These are phyloP conservation scores for Russula lepida DNA, from an alignment of 768 basidiomycete species.

Conservation along the genomic window DNA sequence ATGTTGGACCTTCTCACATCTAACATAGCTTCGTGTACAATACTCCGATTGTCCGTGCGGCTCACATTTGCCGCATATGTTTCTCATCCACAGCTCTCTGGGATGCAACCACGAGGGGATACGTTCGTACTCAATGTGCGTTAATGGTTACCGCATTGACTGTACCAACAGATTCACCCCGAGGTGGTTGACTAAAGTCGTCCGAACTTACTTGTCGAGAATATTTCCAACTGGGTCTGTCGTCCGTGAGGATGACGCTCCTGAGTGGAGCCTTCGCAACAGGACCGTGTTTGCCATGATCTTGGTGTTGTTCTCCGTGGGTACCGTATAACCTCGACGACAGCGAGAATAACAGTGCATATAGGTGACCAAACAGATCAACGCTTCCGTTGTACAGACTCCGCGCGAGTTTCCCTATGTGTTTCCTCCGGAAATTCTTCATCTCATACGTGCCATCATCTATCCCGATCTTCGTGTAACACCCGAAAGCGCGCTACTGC, in stretches of 20 bases:
- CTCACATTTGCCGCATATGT: slow-evolving; percentile 50
- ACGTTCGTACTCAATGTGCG: background rate
- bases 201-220: slow-evolving; percentile 8
- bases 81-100: slow-evolving; percentile 36
- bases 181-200: background rate
- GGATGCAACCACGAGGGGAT: slow-evolving; percentile 20
- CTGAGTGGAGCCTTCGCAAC: slow-evolving; percentile 1
- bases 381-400: background rate
- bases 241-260: background rate
- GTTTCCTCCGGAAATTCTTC: slow-evolving; percentile 2
- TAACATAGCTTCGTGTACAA: slow-evolving; percentile 46
- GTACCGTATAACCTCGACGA: background rate
- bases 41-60: slow-evolving; percentile 48
- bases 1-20: slow-evolving; percentile 41
- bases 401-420: slow-evolving; percentile 1
- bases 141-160: slow-evolving; percentile 15
- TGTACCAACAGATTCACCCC: background rate
- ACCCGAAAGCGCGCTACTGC: background rate
- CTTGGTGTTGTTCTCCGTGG: slow-evolving; percentile 20
- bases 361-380: background rate
- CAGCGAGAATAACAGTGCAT: background rate
- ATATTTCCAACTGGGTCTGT: background rate
- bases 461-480: slow-evolving; percentile 17
- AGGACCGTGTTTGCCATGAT: slow-evolving; percentile 20
- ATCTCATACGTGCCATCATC: slow-evolving; percentile 11